Conservation (phyloP, 352 stramenopile species). For the Pythium angustatum region DNA sequence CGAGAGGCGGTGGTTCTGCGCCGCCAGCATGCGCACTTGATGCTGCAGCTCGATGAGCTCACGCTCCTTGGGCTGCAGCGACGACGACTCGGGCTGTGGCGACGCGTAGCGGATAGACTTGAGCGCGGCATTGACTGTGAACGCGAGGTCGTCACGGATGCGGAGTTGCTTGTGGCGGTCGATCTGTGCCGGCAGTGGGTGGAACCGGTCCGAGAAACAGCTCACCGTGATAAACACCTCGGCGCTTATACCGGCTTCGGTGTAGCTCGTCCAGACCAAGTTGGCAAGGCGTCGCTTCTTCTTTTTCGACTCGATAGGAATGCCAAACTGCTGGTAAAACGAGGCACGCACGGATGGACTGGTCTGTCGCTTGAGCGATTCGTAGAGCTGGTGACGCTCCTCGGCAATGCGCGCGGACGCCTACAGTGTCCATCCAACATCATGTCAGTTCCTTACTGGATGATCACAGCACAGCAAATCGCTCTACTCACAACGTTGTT, state of each 20-base stretch:
- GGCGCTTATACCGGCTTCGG: slow-evolving; percentile 53
- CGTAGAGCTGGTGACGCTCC: slow-evolving; percentile 58
- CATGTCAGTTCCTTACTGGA: not conserved
- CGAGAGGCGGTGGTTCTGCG: slow-evolving; percentile 64
- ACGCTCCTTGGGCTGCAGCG: slow-evolving; percentile 33
- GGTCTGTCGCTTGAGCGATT: slow-evolving; percentile 54
- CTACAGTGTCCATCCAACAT: slow-evolving; percentile 27
- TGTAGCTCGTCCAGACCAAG: slow-evolving; percentile 67
- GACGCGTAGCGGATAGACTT: slow-evolving; percentile 67
- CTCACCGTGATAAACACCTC: slow-evolving; percentile 70
- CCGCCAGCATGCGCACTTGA: slow-evolving; percentile 58
- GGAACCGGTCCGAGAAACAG: slow-evolving; percentile 50
- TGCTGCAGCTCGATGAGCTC: slow-evolving; percentile 53
- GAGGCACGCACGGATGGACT: slow-evolving; percentile 35
- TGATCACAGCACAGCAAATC: not conserved
- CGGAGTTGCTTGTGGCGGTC: slow-evolving; percentile 75
- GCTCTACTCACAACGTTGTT: slow-evolving; percentile 35
- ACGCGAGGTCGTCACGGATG: slow-evolving; percentile 71
- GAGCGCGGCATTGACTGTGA: slow-evolving; percentile 77
- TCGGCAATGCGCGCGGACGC: slow-evolving; percentile 51
- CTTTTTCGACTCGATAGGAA: slow-evolving; percentile 49
- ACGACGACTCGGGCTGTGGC: slow-evolving; percentile 29
- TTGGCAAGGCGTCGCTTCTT: slow-evolving; percentile 73
- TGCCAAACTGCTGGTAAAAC: slow-evolving; percentile 75
- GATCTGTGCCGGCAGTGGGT: slow-evolving; percentile 56